A percentile compares a stretch with the other conserved stretches of the same genome.
phyloP scores from a whole-genome alignment of 768 basidiomycete genomes.

The Termitomyces sp. region DNA sequence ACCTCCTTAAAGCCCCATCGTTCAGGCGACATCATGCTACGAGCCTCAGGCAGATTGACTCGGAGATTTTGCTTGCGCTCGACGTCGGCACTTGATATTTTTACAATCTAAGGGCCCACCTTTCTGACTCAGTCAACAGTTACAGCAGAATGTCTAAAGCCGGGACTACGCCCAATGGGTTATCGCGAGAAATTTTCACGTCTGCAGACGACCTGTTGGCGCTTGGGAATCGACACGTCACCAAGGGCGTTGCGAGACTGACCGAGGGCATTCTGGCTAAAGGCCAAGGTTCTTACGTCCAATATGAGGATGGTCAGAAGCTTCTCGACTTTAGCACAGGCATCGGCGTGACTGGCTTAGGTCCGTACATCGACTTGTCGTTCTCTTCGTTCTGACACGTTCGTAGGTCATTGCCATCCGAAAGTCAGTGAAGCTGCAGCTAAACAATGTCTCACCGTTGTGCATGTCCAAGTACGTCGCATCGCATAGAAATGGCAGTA shows the following conservation, averaged over 20 bases:
- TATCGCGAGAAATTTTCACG: slow-evolving; percentile 2
- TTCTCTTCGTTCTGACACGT: not conserved
- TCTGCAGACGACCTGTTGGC: slow-evolving; percentile 21
- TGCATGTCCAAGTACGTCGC: slow-evolving; percentile 64
- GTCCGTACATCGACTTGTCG: slow-evolving; percentile 27
- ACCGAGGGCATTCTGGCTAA: slow-evolving; percentile 56
- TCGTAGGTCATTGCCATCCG: slow-evolving; percentile 79
- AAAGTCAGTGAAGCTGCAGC: slow-evolving; percentile 83
- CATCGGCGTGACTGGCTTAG: slow-evolving; percentile 83
- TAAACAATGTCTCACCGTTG: slow-evolving; percentile 77
- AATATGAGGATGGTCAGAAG: slow-evolving; percentile 64
- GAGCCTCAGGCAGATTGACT: slow-evolving; percentile 1
- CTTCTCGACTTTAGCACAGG: slow-evolving; percentile 85
- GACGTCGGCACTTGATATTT: not conserved
- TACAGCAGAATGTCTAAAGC: not conserved
- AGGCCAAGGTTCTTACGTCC: slow-evolving; percentile 70
- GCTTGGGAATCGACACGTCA: slow-evolving; percentile 41
- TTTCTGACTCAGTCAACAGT: slow-evolving; percentile 1
- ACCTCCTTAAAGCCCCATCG: not conserved
- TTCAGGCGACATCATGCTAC: not conserved
- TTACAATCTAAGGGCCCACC: not conserved
- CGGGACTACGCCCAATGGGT: not conserved
- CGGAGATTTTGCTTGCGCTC: not conserved
- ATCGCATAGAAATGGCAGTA: not conserved
- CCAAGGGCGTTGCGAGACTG: slow-evolving; percentile 38